These are phyloP conservation scores for Epichloe glyceriae DNA, from an alignment of 2,329 filamentous ascomycete genomes.

Conservation along the genomic window DNA sequence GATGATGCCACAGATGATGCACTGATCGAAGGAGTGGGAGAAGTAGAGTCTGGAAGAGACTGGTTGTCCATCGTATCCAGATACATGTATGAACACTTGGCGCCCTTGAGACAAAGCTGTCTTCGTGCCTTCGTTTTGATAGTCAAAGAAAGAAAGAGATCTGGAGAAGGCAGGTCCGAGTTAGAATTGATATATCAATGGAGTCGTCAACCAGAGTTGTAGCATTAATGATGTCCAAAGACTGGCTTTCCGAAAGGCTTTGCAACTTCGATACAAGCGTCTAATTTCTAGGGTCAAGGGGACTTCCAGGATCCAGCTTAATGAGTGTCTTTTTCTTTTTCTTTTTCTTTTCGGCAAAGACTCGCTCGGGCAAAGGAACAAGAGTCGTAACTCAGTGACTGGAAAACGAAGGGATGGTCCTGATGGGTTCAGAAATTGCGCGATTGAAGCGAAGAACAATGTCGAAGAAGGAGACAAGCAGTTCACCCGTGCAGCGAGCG, in stretches of 20 bases:
- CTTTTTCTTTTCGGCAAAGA: not conserved
- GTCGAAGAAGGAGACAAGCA: not conserved
- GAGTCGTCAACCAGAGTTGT: not conserved
- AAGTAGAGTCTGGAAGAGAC: conserved; percentile 12
- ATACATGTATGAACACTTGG: not conserved
- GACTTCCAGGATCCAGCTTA: not conserved
- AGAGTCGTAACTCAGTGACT: not conserved
- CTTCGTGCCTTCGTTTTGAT: conserved; percentile 5
- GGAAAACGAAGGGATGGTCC: not conserved
- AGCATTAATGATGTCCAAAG: not conserved
- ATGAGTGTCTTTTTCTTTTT: not conserved
- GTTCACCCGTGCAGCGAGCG: not conserved
- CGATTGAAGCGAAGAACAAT: not conserved
- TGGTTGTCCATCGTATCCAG: conserved; percentile 18
- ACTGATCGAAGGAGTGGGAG: conserved; percentile 12
- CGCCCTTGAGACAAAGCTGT: not conserved
- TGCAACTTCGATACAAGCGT: not conserved
- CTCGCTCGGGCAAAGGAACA: not conserved
- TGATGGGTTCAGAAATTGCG: not conserved
- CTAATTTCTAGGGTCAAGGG: not conserved
- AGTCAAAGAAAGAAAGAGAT: conserved; percentile 8
- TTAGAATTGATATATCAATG: conserved; percentile 11
- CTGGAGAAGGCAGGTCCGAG: conserved; percentile 18
- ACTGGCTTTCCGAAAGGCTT: conserved; percentile 9
- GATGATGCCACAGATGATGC: conserved; percentile 10